phyloP scores from a whole-genome alignment of 1,139 yeast species.

The Sugiyamaella pinicola region DNA sequence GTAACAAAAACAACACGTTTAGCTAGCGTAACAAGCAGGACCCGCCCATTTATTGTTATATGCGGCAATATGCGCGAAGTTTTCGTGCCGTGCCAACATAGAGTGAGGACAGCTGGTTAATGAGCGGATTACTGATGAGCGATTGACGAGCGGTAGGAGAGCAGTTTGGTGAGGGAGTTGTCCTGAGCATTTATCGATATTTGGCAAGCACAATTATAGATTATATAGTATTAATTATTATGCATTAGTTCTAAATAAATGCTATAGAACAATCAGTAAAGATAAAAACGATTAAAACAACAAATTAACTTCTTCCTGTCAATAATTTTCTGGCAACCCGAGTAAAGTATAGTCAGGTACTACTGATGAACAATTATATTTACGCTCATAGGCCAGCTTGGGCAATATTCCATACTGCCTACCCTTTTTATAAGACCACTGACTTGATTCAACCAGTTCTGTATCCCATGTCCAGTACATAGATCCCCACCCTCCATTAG shows the following conservation, averaged over 20 bases:
- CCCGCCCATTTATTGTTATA: no score
- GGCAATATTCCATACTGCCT: constrained; percentile 40
- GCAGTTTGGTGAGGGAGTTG: not conserved
- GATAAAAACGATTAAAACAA: constrained; percentile 2
- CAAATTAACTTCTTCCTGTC: not conserved
- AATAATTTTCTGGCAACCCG: constrained; percentile 38
- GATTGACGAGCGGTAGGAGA: not conserved
- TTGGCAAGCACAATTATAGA: not conserved
- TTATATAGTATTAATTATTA: not conserved
- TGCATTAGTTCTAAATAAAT: constrained; percentile 8
- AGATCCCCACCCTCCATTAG: constrained; percentile 42
- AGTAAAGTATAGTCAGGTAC: constrained; percentile 36
- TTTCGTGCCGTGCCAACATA: no score
- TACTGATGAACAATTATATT: constrained; percentile 34
- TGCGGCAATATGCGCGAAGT: no score
- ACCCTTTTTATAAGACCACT: constrained; percentile 43
- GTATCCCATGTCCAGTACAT: constrained; percentile 46
- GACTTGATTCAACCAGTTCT: constrained; percentile 38
- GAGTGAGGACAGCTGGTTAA: no score
- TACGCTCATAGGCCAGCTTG: constrained; percentile 37
- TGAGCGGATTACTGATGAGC: no score
- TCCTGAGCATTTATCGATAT: no score
- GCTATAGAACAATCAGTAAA: constrained; percentile 4
- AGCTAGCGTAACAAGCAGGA: no score
- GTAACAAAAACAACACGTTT: no score